Evolutionary conservation across 768 basidiomycete genomes (phyloP).

Genomic region (Phlegmacium glaucopus): DNA sequence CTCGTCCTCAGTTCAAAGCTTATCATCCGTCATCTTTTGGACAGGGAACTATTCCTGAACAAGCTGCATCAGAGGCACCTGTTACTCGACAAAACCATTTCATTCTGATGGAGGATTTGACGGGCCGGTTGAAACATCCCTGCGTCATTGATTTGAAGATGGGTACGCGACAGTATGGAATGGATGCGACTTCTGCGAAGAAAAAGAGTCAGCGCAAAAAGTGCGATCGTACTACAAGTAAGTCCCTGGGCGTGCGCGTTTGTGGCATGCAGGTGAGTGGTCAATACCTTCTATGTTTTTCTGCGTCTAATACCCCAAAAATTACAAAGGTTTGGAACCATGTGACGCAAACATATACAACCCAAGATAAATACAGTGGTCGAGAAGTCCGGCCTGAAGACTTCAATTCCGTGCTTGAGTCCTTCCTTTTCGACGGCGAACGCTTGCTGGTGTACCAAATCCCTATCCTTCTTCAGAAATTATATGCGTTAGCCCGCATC

Average conservation of each 20-base stretch:
- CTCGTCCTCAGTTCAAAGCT: conserved; percentile 22
- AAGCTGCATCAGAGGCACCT: conserved; percentile 32
- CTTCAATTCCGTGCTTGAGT: conserved; percentile 76
- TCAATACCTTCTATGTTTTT: conserved; percentile 3
- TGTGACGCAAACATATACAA: conserved; percentile 75
- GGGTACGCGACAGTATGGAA: conserved; percentile 99
- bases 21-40: conserved; percentile 23
- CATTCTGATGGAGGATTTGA: conserved; percentile 98
- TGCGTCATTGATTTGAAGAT: conserved; percentile 99
- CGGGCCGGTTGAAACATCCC: conserved; percentile 84
- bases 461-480: conserved; percentile 83
- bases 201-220: conserved; percentile 99
- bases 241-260: conserved; percentile 84
- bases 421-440: conserved; percentile 85
- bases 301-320: conserved; percentile 7
- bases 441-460: conserved; percentile 87
- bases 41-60: conserved; percentile 32
- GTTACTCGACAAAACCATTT: conserved; percentile 93
- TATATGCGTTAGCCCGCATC: conserved; percentile 92
- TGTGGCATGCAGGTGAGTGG: conserved; percentile 96
- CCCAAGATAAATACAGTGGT: conserved; percentile 96
- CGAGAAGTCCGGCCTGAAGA: conserved; percentile 85
- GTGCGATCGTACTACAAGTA: conserved; percentile 93
- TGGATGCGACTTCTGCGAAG: conserved; percentile 88
- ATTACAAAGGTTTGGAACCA: conserved; percentile 85